phyloP scores from a whole-genome alignment of 345 rosid genomes.

The Tarenaya hassleriana region DNA sequence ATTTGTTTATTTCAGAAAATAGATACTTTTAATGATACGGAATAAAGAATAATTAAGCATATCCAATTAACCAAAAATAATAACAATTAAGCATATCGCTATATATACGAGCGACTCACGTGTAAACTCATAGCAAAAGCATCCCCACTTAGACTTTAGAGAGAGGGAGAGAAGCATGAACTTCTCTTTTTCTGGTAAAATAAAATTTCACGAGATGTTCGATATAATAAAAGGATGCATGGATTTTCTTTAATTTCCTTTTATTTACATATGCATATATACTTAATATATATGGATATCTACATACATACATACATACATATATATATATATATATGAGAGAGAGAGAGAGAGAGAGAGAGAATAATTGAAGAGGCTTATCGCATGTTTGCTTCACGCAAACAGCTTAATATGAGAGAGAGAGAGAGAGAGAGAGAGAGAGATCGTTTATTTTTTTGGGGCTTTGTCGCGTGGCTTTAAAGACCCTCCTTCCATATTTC shows the following conservation, averaged over 20 bases:
- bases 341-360: slow-evolving; percentile 23
- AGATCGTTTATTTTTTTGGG: slow-evolving; percentile 18
- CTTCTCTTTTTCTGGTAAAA: slow-evolving; percentile 27
- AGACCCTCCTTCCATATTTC: slow-evolving; percentile 40
- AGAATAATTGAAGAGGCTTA: slow-evolving; percentile 36
- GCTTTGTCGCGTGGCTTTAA: slow-evolving; percentile 94
- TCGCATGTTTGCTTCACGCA: slow-evolving; percentile 99
- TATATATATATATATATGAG: no score
- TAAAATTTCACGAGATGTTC: slow-evolving; percentile 36
- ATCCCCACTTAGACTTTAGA: neutral
- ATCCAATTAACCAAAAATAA: no score
- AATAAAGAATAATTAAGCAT: no score
- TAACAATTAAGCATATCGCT: no score
- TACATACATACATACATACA: neutral
- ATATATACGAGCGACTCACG: slow-evolving; percentile 21
- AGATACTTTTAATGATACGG: no score
- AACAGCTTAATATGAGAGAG: slow-evolving; percentile 55
- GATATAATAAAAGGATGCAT: slow-evolving; percentile 12
- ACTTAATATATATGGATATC: no score
- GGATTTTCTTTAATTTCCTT: neutral
- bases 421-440: slow-evolving; percentile 16
- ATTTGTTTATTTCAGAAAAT: no score
- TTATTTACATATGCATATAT: slow-evolving; percentile 8
- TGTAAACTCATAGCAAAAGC: slow-evolving; percentile 19
- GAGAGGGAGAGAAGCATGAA: slow-evolving; percentile 16